Percentiles rank a stretch among this genome's conserved stretches.
These are phyloP conservation scores for Penicillium occitanis DNA, from an alignment of 2,329 filamentous ascomycete species.

Conservation along the genomic window DNA sequence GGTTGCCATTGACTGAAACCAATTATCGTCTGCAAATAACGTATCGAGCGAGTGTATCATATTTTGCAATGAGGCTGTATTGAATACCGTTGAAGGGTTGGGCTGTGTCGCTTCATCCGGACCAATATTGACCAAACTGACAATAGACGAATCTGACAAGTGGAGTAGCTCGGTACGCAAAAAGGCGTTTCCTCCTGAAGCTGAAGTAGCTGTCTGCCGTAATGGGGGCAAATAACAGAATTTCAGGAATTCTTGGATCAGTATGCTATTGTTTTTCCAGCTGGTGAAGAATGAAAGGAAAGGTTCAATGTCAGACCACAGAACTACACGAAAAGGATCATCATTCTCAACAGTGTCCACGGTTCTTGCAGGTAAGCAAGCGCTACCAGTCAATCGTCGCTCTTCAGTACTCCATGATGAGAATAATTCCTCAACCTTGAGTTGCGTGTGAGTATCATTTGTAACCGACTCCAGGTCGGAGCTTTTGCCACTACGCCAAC, in stretches of 20 bases:
- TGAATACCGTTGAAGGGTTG: conserved; percentile 35
- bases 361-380: conserved; percentile 67
- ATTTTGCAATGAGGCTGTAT: conserved; percentile 32
- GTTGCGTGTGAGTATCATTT: conserved; percentile 26
- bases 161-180: conserved; percentile 45
- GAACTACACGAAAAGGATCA: conserved; percentile 78
- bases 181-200: conserved; percentile 57
- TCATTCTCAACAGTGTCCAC: conserved; percentile 73
- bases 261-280: conserved; percentile 39
- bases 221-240: conserved; percentile 66
- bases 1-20: conserved; percentile 42
- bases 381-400: conserved; percentile 45
- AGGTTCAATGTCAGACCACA: conserved; percentile 72
- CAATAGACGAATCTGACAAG: conserved; percentile 26
- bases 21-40: conserved; percentile 53
- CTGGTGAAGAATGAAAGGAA: conserved; percentile 51
- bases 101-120: conserved; percentile 28
- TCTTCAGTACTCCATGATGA: conserved; percentile 56
- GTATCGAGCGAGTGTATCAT: conserved; percentile 51
- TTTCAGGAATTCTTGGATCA: conserved; percentile 69
- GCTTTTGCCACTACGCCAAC: conserved; percentile 57
- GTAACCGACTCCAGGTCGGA: conserved; percentile 37
- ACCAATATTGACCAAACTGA: conserved; percentile 14
- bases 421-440: conserved; percentile 37
- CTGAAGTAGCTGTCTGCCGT: conserved; percentile 30